Conservation (phyloP, 2,329 filamentous ascomycete species). For the Podosphaera fusca region DNA sequence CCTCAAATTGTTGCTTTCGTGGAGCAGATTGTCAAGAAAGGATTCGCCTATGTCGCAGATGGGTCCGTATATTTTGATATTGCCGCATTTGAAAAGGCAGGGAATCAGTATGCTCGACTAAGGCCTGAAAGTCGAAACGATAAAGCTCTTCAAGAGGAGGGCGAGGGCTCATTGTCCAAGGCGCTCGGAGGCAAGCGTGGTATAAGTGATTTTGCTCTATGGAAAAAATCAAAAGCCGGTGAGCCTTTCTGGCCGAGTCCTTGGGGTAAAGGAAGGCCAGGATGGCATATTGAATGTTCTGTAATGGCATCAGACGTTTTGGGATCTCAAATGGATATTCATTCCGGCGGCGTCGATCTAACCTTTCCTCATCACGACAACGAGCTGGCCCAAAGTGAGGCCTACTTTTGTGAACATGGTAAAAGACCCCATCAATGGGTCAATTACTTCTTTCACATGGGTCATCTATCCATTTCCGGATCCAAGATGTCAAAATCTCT, state of each 20-base stretch:
- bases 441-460: conserved; percentile 92
- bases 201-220: conserved; percentile 70
- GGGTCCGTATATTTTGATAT: conserved; percentile 94
- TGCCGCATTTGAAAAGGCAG: conserved; percentile 56
- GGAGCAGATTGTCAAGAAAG: conserved; percentile 39
- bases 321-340: conserved; percentile 69
- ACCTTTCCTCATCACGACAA: conserved; percentile 87
- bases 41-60: conserved; percentile 61
- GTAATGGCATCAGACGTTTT: conserved; percentile 87
- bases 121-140: conserved; percentile 72
- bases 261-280: conserved; percentile 73
- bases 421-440: conserved; percentile 51
- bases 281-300: conserved; percentile 95
- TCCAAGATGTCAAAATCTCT: conserved; percentile 91
- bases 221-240: conserved; percentile 80
- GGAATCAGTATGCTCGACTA: conserved; percentile 66
- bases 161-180: conserved; percentile 59
- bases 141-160: conserved; percentile 63
- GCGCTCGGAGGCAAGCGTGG: conserved; percentile 43
- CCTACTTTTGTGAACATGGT: conserved; percentile 33
- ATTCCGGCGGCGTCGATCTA: conserved; percentile 79
- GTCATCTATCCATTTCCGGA: conserved; percentile 69
- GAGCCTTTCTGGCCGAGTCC: conserved; percentile 77
- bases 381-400: conserved; percentile 72
- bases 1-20: conserved; percentile 73